Base-by-base conservation (phyloP, 1,284 basidiomycete genomes). In the Schizophyllum commune region DNA sequence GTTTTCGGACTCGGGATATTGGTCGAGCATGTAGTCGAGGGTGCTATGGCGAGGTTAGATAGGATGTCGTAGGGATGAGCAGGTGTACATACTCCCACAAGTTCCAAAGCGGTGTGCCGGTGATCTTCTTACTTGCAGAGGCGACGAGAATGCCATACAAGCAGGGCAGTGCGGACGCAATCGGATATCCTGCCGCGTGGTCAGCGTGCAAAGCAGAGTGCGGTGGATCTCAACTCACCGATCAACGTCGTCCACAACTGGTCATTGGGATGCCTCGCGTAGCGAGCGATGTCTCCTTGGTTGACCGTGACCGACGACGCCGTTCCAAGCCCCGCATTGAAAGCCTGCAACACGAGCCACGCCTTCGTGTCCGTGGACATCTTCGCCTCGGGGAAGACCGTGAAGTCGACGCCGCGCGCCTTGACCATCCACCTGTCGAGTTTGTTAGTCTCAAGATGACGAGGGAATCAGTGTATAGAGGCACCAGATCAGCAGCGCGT, bases 271-370 rank as follows among this genome's bases (percentile, higher is more conserved):
- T 57, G 63, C 56, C 60, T 64, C 4, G 71, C 66, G 55, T 70
- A 71, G 22, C 69, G 61, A 11, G 68, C 67, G 55, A 71, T 70
- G 52, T 71, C 70, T 27, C 64, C 67, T 58, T 69, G 68, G 56
- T 71, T 71, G 47, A 70, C 65, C 4, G 67, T 66, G 6, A 67
- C 58, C 15, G 64, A 64, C 9, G 68, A 66, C n/a, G 67, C 62
- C n/a, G 67, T 65, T 6, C 68, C 68, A 9, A 68, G 61, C 8
- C 68, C 68, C 52, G 63, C 60, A 52, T 68, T 68, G 62, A 69
- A 69, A 4, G 68, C 68, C 55, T 66, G 65, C 59, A 69, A 60
- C 59, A 69, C 63, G 51, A 66, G 58, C 64, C 65, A 66, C 21
- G 51, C 64, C 17, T 54, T 60, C 21, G 55, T 47, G 19, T 58